A percentile compares a stretch with the other conserved stretches of the same genome.
phyloP scores from a whole-genome alignment of 2,329 filamentous ascomycete species.

The Talaromyces amestolkiae region DNA sequence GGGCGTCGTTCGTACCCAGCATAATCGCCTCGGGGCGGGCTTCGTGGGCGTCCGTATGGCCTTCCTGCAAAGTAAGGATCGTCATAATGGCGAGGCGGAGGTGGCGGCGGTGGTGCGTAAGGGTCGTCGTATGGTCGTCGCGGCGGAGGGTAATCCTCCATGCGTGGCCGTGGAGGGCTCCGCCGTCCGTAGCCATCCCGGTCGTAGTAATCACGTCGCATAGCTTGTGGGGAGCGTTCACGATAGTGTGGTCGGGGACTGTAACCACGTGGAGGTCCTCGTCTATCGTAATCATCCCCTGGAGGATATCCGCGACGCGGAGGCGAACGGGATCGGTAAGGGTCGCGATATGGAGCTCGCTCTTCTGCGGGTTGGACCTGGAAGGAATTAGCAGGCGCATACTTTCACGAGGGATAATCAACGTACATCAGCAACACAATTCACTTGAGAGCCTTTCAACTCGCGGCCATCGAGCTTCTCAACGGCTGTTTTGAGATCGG shows the following conservation, averaged over 20 bases:
- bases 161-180: constrained; percentile 72
- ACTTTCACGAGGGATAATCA: background rate
- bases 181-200: constrained; percentile 74
- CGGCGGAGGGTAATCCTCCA: constrained; percentile 70
- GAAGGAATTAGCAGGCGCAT: constrained; percentile 26
- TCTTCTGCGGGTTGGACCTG: constrained; percentile 71
- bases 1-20: constrained; percentile 44
- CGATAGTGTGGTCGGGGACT: constrained; percentile 84
- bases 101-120: constrained; percentile 54
- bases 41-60: constrained; percentile 52
- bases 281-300: constrained; percentile 78
- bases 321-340: constrained; percentile 77
- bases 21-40: constrained; percentile 42
- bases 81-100: constrained; percentile 55
- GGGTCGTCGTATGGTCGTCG: constrained; percentile 60
- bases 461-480: constrained; percentile 91
- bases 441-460: constrained; percentile 86
- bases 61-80: constrained; percentile 59
- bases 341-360: constrained; percentile 61
- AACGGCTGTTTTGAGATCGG: constrained; percentile 83
- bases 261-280: constrained; percentile 77
- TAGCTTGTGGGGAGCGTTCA: constrained; percentile 72
- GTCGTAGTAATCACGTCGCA: constrained; percentile 79
- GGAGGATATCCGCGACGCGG: constrained; percentile 67
- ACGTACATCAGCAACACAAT: constrained; percentile 82